These are phyloP conservation scores for Pseudozyma sp. DNA, from an alignment of 1,284 basidiomycete genomes.

Conservation along the genomic window DNA sequence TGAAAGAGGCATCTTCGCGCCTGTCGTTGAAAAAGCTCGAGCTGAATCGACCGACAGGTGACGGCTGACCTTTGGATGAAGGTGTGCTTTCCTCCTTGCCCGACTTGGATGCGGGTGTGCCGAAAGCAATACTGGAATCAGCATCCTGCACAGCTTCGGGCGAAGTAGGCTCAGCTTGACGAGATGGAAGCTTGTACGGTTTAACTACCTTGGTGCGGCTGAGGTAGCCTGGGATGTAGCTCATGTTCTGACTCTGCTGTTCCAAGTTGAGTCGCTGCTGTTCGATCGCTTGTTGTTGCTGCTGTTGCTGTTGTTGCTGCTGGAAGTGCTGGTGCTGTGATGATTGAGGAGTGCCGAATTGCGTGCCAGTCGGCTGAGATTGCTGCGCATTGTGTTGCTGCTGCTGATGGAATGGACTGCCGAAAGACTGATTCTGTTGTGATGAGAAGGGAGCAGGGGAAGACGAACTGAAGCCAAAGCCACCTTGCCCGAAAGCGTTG, in stretches of 20 bases:
- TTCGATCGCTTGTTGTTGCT: constrained; percentile 40
- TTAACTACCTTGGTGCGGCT: constrained; percentile 49
- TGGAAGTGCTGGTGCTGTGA: constrained; percentile 33
- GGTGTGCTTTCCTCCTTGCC: constrained; percentile 43
- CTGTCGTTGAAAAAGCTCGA: constrained; percentile 59
- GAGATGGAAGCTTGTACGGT: constrained; percentile 50
- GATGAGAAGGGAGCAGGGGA: constrained; percentile 31
- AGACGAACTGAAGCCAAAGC: constrained; percentile 21
- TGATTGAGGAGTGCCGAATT: constrained; percentile 23
- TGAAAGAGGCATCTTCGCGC: constrained; percentile 38
- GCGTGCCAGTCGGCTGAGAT: constrained; percentile 7
- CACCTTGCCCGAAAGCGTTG: constrained; percentile 22
- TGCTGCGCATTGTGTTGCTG: constrained; percentile 16
- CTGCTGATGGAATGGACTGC: constrained; percentile 29
- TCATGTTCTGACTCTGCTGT: constrained; percentile 50
- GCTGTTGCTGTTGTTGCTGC: constrained; percentile 32
- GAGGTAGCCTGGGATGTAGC: constrained; percentile 52
- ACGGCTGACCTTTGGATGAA: constrained; percentile 37
- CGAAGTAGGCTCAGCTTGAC: constrained; percentile 42
- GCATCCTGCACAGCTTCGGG: constrained; percentile 44
- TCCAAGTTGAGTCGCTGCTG: constrained; percentile 41
- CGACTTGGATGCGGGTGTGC: constrained; percentile 52
- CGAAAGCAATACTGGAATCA: constrained; percentile 45
- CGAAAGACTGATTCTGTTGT: constrained; percentile 31
- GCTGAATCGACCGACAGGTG: constrained; percentile 53